A percentile compares a stretch with the other conserved stretches of the same genome.
Conservation (phyloP, 163 green algal genomes). For the Scenedesmus sp. region DNA sequence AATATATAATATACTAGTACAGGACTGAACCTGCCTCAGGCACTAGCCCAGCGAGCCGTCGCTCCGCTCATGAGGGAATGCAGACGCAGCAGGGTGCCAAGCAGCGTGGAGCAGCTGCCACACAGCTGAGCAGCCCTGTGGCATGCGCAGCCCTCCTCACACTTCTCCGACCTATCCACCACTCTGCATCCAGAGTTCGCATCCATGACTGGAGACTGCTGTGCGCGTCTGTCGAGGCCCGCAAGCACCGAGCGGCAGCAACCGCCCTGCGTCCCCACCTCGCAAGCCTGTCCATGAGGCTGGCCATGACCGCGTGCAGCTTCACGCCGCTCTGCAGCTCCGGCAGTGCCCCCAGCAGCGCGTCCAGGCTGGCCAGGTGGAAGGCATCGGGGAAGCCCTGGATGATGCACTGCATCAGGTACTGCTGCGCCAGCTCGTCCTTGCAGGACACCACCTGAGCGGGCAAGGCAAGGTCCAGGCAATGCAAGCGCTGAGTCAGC, state of each 20-base stretch:
- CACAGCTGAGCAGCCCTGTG: too few species aligned
- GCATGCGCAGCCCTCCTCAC: neutral
- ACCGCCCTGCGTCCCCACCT: constrained; percentile 55
- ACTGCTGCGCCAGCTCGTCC: constrained; percentile 98
- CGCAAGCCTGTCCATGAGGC: constrained; percentile 86
- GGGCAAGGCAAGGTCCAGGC: constrained; percentile 54
- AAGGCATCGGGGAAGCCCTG: constrained; percentile 96
- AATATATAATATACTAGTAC: too few species aligned
- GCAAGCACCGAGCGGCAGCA: neutral
- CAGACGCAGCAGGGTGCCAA: neutral
- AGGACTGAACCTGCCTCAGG: too few species aligned
- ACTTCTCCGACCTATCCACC: neutral
- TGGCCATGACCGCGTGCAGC: constrained; percentile 68
- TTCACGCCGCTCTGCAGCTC: constrained; percentile 89
- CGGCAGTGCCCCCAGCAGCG: constrained; percentile 88
- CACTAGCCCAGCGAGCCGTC: too few species aligned
- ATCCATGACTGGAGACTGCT: too few species aligned
- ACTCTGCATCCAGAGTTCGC: too few species aligned
- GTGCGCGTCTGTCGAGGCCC: too few species aligned
- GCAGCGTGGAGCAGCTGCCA: too few species aligned
- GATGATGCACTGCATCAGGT: constrained; percentile 97
- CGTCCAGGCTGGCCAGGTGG: constrained; percentile 92
- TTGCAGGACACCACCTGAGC: constrained; percentile 94
- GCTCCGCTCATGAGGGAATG: neutral
- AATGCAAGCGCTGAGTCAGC: neutral